Conservation (phyloP, 805 yeast species). For the Candida chilensis region DNA sequence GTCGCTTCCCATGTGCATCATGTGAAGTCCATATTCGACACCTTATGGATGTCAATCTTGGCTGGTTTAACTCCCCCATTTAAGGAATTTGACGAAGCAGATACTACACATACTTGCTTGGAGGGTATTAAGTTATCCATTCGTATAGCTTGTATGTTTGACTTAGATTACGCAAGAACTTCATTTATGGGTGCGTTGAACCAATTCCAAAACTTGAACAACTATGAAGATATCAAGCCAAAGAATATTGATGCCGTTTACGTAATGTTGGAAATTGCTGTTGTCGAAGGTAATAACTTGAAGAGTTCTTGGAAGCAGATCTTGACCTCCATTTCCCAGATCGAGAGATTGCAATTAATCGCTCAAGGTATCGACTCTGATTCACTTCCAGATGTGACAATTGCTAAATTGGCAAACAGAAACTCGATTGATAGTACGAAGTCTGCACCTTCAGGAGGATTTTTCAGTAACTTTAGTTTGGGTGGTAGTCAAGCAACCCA, state of each 20-base stretch:
- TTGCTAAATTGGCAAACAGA: conserved; percentile 57
- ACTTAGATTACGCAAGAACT: conserved; percentile 73
- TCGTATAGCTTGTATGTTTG: conserved; percentile 77
- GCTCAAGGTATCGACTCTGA: conserved; percentile 83
- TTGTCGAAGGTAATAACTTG: conserved; percentile 68
- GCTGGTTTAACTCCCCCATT: conserved; percentile 94
- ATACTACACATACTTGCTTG: conserved; percentile 57
- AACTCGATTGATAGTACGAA: conserved; percentile 44
- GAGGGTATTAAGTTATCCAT: conserved; percentile 84
- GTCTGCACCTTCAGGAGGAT: conserved; percentile 27
- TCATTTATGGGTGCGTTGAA: conserved; percentile 87
- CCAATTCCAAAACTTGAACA: conserved; percentile 76
- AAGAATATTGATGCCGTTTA: conserved; percentile 80
- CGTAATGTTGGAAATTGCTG: conserved; percentile 66
- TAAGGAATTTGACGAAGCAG: conserved; percentile 76
- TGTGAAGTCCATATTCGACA: conserved; percentile 88
- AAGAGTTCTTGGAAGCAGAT: conserved; percentile 79
- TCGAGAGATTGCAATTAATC: conserved; percentile 82
- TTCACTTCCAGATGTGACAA: conserved; percentile 75
- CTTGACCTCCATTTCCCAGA: conserved; percentile 75
- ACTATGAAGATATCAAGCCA: conserved; percentile 63
- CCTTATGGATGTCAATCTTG: conserved; percentile 92
- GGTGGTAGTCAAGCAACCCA: conserved; percentile 33
- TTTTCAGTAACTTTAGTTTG: conserved; percentile 49
- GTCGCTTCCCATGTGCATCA: conserved; percentile 85